Percentiles rank a stretch among this genome's conserved stretches.
phyloP scores from a whole-genome alignment of 495 filamentous ascomycete genomes.

The Xylaria grammica region DNA sequence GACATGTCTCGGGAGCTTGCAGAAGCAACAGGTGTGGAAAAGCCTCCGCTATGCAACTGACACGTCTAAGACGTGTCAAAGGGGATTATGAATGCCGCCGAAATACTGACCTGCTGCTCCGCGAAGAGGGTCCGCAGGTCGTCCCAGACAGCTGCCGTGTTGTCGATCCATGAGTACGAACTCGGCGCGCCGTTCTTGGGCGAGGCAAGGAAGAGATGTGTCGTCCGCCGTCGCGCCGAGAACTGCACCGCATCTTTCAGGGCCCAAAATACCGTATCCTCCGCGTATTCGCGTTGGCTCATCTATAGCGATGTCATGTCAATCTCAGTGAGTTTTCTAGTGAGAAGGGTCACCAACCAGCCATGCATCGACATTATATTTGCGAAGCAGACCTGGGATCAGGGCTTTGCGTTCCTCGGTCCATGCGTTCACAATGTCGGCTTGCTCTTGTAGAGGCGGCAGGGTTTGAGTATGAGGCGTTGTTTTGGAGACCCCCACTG shows the following conservation, averaged over 20 bases:
- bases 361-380: conserved; percentile 54
- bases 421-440: conserved; percentile 47
- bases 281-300: conserved; percentile 55
- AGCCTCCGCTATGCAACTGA: background rate
- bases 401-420: conserved; percentile 42
- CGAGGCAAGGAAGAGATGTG: conserved; percentile 48
- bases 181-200: conserved; percentile 25
- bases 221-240: conserved; percentile 51
- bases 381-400: conserved; percentile 46
- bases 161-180: conserved; percentile 50
- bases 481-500: conserved; percentile 27
- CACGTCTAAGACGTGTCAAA: too few species aligned
- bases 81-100: too few species aligned
- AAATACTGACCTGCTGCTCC: conserved; percentile 23
- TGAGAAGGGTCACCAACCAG: conserved; percentile 37
- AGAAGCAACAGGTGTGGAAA: background rate
- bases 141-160: conserved; percentile 45
- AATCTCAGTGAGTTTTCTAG: background rate
- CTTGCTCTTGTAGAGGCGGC: conserved; percentile 49
- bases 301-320: conserved; percentile 35
- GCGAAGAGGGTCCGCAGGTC: conserved; percentile 39
- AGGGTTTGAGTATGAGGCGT: conserved; percentile 42
- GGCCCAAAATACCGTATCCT: conserved; percentile 57
- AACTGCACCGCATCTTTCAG: conserved; percentile 50
- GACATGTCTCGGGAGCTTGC: background rate